Evolutionary conservation across 2,329 filamentous ascomycete genomes (phyloP).

Genomic region (Huntiella decipiens): DNA sequence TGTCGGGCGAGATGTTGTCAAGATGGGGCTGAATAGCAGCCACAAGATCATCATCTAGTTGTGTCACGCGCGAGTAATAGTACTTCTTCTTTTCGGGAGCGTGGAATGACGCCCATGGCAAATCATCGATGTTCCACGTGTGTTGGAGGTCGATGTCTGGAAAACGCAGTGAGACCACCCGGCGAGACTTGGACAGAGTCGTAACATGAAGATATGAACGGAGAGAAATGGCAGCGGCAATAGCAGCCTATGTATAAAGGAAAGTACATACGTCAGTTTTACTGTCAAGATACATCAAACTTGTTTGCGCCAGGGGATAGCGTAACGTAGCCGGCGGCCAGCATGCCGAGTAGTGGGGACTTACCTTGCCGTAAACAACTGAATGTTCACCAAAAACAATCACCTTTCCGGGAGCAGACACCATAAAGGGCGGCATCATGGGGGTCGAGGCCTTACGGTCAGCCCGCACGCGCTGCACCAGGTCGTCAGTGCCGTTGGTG

Average conservation of each 20-base stretch:
- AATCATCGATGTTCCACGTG: conserved; percentile 80
- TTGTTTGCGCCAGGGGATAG: neutral
- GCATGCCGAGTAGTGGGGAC: conserved; percentile 11
- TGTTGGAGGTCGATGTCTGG: conserved; percentile 79
- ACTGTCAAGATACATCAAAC: neutral
- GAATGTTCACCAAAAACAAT: conserved; percentile 97
- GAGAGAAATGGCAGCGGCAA: conserved; percentile 85
- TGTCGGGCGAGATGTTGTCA: conserved; percentile 44
- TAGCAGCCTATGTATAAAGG: conserved; percentile 44
- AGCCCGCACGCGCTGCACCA: conserved; percentile 21
- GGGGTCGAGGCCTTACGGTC: conserved; percentile 41
- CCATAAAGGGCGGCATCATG: conserved; percentile 84
- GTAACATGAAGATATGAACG: conserved; percentile 94
- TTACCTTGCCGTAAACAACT: conserved; percentile 87
- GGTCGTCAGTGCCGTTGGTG: conserved; percentile 19
- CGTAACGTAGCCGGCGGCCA: conserved; percentile 4
- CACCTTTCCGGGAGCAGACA: conserved; percentile 92
- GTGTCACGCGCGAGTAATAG: conserved; percentile 78
- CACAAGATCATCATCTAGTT: conserved; percentile 66
- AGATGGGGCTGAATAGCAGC: conserved; percentile 67
- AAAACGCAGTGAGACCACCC: conserved; percentile 74
- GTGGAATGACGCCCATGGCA: conserved; percentile 74
- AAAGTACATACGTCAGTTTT: neutral
- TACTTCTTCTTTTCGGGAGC: conserved; percentile 75
- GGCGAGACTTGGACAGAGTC: conserved; percentile 76